Percentiles rank a stretch among this genome's conserved stretches.
phyloP scores from a whole-genome alignment of 768 basidiomycete genomes.

The Psilocybe subaeruginosa region DNA sequence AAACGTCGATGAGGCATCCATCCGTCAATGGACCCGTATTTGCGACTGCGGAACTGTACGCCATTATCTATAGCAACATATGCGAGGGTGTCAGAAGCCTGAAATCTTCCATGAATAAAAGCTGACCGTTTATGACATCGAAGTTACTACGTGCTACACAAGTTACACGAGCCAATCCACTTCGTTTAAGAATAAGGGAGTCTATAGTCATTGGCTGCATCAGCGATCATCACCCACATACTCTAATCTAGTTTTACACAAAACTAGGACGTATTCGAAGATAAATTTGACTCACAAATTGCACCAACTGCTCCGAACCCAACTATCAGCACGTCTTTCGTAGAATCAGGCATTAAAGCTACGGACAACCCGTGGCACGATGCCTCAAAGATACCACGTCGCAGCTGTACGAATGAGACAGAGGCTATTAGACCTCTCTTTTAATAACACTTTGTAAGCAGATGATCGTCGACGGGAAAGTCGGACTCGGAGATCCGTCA shows the following conservation, averaged over 20 bases:
- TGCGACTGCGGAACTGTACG: conserved; percentile 56
- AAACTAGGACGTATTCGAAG: background rate
- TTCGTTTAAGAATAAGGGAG: conserved; percentile 56
- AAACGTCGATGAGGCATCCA: conserved; percentile 71
- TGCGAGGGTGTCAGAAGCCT: background rate
- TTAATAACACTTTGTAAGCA: background rate
- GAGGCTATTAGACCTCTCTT: background rate
- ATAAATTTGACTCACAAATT: conserved; percentile 47
- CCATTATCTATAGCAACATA: conserved; percentile 45
- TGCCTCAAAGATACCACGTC: background rate
- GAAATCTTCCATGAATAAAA: background rate
- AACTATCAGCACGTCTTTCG: conserved; percentile 59
- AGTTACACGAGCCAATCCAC: conserved; percentile 66
- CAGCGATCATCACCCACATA: background rate
- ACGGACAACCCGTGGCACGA: background rate
- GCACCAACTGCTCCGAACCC: conserved; percentile 70
- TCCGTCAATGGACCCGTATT: conserved; percentile 57
- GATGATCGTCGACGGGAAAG: background rate
- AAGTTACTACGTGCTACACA: conserved; percentile 76
- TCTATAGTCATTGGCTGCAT: conserved; percentile 34
- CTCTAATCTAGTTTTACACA: background rate
- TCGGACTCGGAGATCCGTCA: background rate
- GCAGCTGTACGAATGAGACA: background rate
- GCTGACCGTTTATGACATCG: conserved; percentile 51
- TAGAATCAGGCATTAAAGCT: conserved; percentile 7